Percentiles rank a stretch among this genome's conserved stretches.
These are phyloP conservation scores for Nicotiana obtusifolia DNA, from an alignment of 257 asterid genomes.

Conservation along the genomic window DNA sequence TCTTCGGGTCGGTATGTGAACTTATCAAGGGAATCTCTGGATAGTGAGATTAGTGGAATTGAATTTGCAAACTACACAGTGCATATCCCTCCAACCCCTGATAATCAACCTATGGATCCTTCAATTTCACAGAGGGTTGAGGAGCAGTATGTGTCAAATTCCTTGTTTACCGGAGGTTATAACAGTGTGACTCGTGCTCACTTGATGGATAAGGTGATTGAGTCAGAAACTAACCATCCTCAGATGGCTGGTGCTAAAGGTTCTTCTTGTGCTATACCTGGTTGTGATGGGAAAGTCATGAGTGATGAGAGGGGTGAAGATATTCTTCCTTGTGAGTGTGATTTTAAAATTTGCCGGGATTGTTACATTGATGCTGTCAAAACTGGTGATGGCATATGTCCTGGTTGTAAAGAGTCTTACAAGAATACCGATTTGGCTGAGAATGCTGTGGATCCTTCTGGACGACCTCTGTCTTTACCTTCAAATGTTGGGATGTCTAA, in stretches of 20 bases:
- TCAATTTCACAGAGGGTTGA: slow-evolving; percentile 79
- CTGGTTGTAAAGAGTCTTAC: slow-evolving; percentile 83
- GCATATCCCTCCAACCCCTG: slow-evolving; percentile 92
- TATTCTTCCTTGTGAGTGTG: slow-evolving; percentile 83
- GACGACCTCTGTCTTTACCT: slow-evolving; percentile 52
- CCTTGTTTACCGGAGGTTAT: slow-evolving; percentile 84
- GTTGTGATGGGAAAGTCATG: slow-evolving; percentile 89
- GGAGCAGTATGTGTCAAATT: slow-evolving; percentile 83
- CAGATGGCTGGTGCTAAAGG: slow-evolving; percentile 95
- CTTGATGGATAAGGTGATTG: slow-evolving; percentile 95
- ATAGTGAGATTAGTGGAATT: slow-evolving; percentile 69
- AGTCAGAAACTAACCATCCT: slow-evolving; percentile 77
- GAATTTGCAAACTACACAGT: slow-evolving; percentile 77
- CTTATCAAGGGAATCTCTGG: slow-evolving; percentile 78
- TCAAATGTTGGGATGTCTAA: slow-evolving; percentile 59
- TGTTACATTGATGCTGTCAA: slow-evolving; percentile 69
- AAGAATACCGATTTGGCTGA: slow-evolving; percentile 54
- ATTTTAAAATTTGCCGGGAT: slow-evolving; percentile 85
- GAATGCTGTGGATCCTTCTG: slow-evolving; percentile 32
- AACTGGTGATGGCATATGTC: slow-evolving; percentile 77
- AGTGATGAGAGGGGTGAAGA: slow-evolving; percentile 82
- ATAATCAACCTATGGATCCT: slow-evolving; percentile 92
- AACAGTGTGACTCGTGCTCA: slow-evolving; percentile 88
- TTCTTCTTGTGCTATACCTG: slow-evolving; percentile 69
- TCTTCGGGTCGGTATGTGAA: slow-evolving; percentile 85